Evolutionary conservation across 345 rosid species (phyloP), one percentile per base, ranked within the genome.

Genomic region (Firmiana major): DNA sequence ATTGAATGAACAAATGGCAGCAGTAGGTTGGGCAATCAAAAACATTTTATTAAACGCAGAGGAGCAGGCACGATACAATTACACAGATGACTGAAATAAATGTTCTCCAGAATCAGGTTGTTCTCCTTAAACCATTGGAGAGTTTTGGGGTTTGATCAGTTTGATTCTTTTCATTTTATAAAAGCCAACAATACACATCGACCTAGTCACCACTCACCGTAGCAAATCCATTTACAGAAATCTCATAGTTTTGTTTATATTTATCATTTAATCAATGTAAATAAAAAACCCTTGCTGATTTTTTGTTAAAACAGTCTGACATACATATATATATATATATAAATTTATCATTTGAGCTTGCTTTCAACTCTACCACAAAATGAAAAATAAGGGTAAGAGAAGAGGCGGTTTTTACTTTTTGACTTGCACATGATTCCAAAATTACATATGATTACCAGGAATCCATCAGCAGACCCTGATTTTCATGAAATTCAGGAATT

Each of bases 61-160:
- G 73, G 98, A 91, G 83, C 97, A 89, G 72, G 81, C 79, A 15
- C 78, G 89, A 70, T 94, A 92, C 81, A 85, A 84, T 77, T 91
- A 86, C 62, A 83, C 88, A 49, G 87, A 85, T 81, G 90, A 89
- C 75, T 85, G 82, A 88, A 17, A 34, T 19, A 46, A 17, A 9
- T 26, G 3, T n/a, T 46, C 31, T 13, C 19, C 7, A 10, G 22
- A 36, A 54, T 28, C 46, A 45, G 26, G 49, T 38, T 63, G 60
- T 59, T 63, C 48, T 75, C 45, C 71, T 46, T 36, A 1, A 31
- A 28, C 55, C 43, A 28, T 26, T 16, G 60, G 68, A 19, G 49
- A 75, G 46, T 46, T 63, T 71, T 31, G 43, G 59, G 74, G 17
- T 71, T 71, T 19, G 28, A 51, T 31, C 36, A 5, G 59, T 70